phyloP scores from a whole-genome alignment of 2,329 filamentous ascomycete species.

The Emmonsia crescens region DNA sequence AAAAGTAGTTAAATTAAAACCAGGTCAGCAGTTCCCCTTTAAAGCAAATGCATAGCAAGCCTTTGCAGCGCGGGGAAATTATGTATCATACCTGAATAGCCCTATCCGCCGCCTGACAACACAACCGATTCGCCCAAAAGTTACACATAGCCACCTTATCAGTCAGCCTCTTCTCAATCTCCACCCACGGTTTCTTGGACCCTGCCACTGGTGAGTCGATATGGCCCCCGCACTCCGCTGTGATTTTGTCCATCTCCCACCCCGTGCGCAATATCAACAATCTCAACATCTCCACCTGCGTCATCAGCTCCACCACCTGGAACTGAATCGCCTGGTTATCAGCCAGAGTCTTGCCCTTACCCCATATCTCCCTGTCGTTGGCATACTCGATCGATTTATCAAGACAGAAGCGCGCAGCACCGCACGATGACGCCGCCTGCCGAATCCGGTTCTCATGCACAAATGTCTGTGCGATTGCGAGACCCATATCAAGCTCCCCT shows the following conservation, averaged over 20 bases:
- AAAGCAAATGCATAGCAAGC: neutral
- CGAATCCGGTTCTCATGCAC: slow-evolving; percentile 56
- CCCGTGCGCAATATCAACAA: slow-evolving; percentile 52
- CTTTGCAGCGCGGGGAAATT: neutral
- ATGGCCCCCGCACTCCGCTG: slow-evolving; percentile 22
- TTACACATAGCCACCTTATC: slow-evolving; percentile 57
- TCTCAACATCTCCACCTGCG: slow-evolving; percentile 52
- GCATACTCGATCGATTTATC: slow-evolving; percentile 48
- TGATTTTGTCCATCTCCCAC: slow-evolving; percentile 46
- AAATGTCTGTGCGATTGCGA: slow-evolving; percentile 54
- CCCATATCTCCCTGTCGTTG: slow-evolving; percentile 44
- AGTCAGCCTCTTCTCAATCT: slow-evolving; percentile 48
- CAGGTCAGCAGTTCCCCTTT: neutral
- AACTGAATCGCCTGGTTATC: slow-evolving; percentile 55
- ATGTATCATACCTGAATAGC: slow-evolving; percentile 43
- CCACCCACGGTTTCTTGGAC: slow-evolving; percentile 32
- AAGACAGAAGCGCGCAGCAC: slow-evolving; percentile 50
- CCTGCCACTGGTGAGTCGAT: slow-evolving; percentile 5
- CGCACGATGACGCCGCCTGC: slow-evolving; percentile 51
- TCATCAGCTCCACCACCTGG: slow-evolving; percentile 51
- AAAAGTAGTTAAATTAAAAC: neutral
- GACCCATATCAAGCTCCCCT: slow-evolving; percentile 42
- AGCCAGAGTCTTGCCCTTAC: slow-evolving; percentile 39
- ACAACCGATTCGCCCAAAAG: slow-evolving; percentile 53
- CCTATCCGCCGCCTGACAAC: slow-evolving; percentile 49